Evolutionary conservation across 2,329 filamentous ascomycete genomes (phyloP).

Genomic region (Venturia carpophila): DNA sequence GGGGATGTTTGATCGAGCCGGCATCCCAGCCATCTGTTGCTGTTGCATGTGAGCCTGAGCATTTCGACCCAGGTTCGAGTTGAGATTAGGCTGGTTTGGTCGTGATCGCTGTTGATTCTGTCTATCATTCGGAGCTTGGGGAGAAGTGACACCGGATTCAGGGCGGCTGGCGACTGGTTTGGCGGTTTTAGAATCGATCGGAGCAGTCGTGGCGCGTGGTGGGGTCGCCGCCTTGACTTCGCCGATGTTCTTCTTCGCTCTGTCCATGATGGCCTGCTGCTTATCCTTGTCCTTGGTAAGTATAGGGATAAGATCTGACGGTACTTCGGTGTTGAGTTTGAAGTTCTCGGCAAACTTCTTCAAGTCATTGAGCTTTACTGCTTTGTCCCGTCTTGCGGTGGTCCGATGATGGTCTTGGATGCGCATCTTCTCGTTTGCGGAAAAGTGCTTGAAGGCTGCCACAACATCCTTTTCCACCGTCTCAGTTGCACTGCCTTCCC

Average conservation of each 20-base stretch:
- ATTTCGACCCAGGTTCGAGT: background rate
- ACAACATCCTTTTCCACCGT: slow-evolving; percentile 55
- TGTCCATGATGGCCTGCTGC: slow-evolving; percentile 86
- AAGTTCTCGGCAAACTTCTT: slow-evolving; percentile 93
- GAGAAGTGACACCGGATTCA: slow-evolving; percentile 22
- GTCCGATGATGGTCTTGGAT: slow-evolving; percentile 43
- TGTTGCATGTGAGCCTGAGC: slow-evolving; percentile 8
- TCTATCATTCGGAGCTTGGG: slow-evolving; percentile 34
- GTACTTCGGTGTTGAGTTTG: slow-evolving; percentile 88
- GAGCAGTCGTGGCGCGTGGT: slow-evolving; percentile 34
- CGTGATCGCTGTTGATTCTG: slow-evolving; percentile 33
- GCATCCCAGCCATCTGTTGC: background rate
- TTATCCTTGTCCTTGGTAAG: slow-evolving; percentile 94
- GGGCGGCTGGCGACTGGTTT: slow-evolving; percentile 25
- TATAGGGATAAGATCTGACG: slow-evolving; percentile 84
- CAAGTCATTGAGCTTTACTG: slow-evolving; percentile 84
- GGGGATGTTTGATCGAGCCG: background rate
- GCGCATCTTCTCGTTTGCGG: slow-evolving; percentile 53
- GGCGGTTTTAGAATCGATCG: slow-evolving; percentile 30
- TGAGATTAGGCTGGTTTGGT: slow-evolving; percentile 3
- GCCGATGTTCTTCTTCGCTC: slow-evolving; percentile 69
- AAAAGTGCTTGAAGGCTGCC: slow-evolving; percentile 58
- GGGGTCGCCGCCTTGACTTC: slow-evolving; percentile 35
- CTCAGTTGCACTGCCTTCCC: slow-evolving; percentile 46
- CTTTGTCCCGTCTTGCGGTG: slow-evolving; percentile 62